Evolutionary conservation across 768 basidiomycete species (phyloP), one percentile per base, ranked within the genome.

Genomic region (Crassisporium funariophilum): DNA sequence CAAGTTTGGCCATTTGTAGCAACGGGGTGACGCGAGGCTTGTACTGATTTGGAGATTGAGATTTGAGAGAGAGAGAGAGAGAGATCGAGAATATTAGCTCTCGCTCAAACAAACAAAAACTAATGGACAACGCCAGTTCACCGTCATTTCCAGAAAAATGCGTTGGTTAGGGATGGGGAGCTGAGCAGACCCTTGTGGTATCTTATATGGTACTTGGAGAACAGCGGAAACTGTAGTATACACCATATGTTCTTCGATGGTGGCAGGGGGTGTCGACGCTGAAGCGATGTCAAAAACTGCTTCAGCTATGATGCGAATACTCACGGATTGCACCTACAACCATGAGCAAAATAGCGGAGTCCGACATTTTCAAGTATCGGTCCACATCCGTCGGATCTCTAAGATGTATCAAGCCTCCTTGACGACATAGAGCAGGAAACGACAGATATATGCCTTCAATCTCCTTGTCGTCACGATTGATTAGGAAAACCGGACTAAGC

Each of bases 401-500:
- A 10, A 72, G 61, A 44, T 70, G 66, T 15, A 70, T 57, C 13
- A 72, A 51, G 31, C 40, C 16, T 43, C 37, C 21, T 47, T 58
- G 54, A 41, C 5, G n/a, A n/a, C 3, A 11, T 31, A 64, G 53
- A 2, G 60, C 55, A 17, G 47, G 44, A 47, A 61, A 60, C 13
- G 10, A 47, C 33, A n/a, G n/a, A n/a, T n/a, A n/a, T 3, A 70
- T 66, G 2, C 50, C 59, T 8, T 52, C 41, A 16, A 71, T 60
- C 50, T 71, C 69, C 4, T 56, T 55, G 5, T 42, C 50, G 43
- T 68, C 68, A 15, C 70, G 62, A 45, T 68, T 65, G 37, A 61
- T 51, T 43, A 63, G 53, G 44, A 62, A 67, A 15, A 57, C 60
- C 70, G 83, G 79, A 77, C 31, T 76, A 76, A 75, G 83, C 75